A percentile compares a stretch with the other conserved stretches of the same genome.
phyloP scores from a whole-genome alignment of 257 asterid species.

The Solanum rostratum region DNA sequence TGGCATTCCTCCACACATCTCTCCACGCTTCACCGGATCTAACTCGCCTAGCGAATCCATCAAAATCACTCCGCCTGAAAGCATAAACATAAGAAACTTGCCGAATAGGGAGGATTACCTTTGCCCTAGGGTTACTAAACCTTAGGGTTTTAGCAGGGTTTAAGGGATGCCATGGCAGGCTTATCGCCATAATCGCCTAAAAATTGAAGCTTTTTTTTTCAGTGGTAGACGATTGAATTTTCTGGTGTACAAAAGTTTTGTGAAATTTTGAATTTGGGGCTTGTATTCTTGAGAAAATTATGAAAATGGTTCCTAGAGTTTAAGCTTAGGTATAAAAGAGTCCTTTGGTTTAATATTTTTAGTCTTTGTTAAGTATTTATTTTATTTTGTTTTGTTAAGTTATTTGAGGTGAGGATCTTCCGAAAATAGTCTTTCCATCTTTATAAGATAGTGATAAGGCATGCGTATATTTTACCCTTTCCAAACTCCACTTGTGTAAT shows the following conservation, averaged over 20 bases:
- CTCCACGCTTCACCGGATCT: constrained; percentile 74
- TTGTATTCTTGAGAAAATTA: not conserved
- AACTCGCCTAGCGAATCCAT: constrained; percentile 63
- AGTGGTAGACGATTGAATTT: not conserved
- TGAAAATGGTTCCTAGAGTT: not conserved
- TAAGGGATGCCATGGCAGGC: constrained; percentile 58
- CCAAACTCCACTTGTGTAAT: too few relatives aligned
- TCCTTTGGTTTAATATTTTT: too few relatives aligned
- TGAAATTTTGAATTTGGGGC: not conserved
- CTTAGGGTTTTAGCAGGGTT: constrained; percentile 12
- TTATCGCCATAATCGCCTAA: constrained; percentile 46
- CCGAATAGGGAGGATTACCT: constrained; percentile 10
- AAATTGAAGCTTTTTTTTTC: not conserved
- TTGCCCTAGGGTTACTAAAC: not conserved
- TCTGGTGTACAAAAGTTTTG: not conserved
- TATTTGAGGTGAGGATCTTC: too few relatives aligned
- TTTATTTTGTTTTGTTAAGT: too few relatives aligned
- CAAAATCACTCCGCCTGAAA: constrained; percentile 81
- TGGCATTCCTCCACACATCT: constrained; percentile 70
- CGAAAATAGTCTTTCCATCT: too few relatives aligned
- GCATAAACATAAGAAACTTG: constrained; percentile 30
- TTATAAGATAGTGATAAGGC: too few relatives aligned
- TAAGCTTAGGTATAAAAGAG: too few relatives aligned
- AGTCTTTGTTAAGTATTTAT: too few relatives aligned
- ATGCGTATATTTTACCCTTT: too few relatives aligned